Conservation (phyloP, 164 flowering plant genomes). For the Vitis riparia region DNA sequence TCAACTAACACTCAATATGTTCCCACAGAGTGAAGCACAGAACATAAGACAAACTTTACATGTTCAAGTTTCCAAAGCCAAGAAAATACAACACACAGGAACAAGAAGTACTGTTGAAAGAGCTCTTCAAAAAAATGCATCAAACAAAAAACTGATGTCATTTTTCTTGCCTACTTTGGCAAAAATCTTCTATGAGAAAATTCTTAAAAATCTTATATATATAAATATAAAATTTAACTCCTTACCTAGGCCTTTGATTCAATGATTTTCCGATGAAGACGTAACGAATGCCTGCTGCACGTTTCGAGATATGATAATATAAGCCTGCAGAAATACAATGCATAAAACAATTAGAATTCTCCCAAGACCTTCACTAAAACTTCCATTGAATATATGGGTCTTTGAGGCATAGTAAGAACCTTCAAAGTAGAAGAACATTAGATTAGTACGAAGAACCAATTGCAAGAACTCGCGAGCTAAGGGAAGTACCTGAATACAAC, state of each 20-base stretch:
- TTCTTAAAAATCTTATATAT: neutral
- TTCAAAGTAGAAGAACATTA: constrained; percentile 98
- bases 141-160: neutral
- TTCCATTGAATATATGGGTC: neutral
- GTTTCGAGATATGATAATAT: constrained; percentile 92
- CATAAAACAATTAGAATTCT: neutral
- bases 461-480: constrained; percentile 74
- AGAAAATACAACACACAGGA: too few species aligned
- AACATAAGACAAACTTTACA: too few species aligned
- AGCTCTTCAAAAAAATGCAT: too few species aligned
- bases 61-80: too few species aligned
- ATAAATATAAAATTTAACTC: neutral
- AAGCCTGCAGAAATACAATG: constrained; percentile 48
- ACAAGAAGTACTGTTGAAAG: too few species aligned
- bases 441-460: constrained; percentile 77
- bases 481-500: constrained; percentile 67
- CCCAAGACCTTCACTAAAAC: neutral
- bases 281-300: constrained; percentile 88
- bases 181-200: neutral
- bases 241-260: constrained; percentile 88
- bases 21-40: too few species aligned
- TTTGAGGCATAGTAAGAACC: constrained; percentile 35
- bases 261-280: constrained; percentile 88
- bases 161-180: neutral
- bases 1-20: too few species aligned